These are phyloP conservation scores for Aureoboletus auriporus DNA, from an alignment of 768 basidiomycete genomes.

Conservation along the genomic window DNA sequence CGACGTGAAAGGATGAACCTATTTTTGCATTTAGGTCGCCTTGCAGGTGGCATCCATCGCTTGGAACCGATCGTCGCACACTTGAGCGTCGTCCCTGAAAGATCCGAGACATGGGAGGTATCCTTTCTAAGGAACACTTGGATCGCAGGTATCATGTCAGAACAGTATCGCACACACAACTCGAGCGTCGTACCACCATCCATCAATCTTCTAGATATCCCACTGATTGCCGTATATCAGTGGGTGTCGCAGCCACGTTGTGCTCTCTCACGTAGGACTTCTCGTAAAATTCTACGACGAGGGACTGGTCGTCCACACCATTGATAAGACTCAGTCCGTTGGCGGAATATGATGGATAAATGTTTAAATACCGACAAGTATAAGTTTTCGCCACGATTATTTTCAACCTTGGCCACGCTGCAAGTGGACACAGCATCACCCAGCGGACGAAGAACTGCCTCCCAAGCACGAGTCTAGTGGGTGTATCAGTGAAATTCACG, in stretches of 20 bases:
- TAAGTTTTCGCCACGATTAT: too few species aligned
- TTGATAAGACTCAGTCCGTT: background rate
- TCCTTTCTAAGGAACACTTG: background rate
- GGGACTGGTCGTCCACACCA: background rate
- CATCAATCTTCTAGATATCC: background rate
- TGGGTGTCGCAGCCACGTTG: background rate
- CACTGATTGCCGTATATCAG: background rate
- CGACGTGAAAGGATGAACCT: conserved; percentile 7
- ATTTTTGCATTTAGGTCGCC: background rate
- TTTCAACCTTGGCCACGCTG: too few species aligned
- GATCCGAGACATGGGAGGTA: background rate
- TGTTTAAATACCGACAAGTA: too few species aligned
- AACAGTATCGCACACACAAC: background rate
- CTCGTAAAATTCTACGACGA: background rate
- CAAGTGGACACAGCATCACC: too few species aligned
- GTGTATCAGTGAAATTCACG: too few species aligned
- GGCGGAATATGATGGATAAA: too few species aligned
- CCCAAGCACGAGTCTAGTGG: too few species aligned
- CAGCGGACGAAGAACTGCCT: too few species aligned
- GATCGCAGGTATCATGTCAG: background rate
- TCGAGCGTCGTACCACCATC: background rate
- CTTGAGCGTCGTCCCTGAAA: background rate
- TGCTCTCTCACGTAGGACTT: background rate
- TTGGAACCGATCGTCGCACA: background rate
- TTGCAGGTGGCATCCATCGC: background rate